These are phyloP conservation scores for Durotheca rogersii DNA, from an alignment of 495 filamentous ascomycete species.

Conservation along the genomic window DNA sequence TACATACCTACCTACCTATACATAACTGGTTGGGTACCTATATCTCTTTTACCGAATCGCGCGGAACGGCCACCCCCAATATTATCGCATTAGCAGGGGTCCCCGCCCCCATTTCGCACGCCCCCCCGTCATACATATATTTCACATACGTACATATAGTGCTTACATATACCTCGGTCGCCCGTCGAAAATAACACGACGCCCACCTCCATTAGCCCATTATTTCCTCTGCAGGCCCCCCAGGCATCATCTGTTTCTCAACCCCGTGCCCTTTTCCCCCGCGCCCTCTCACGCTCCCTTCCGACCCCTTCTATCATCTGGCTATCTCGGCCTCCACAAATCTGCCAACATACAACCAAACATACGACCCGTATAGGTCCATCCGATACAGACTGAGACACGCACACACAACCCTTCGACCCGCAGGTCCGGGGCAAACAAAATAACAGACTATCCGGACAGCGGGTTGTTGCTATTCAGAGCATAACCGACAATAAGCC, in stretches of 20 bases:
- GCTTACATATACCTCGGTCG: neutral
- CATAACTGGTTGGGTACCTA: no score
- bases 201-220: conserved; percentile 13
- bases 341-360: conserved; percentile 15
- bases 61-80: no score
- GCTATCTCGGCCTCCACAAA: conserved; percentile 23
- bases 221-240: conserved; percentile 30
- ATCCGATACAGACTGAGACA: no score
- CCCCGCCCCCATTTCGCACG: neutral
- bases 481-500: no score
- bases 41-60: no score
- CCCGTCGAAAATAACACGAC: neutral
- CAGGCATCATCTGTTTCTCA: neutral
- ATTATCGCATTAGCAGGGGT: no score
- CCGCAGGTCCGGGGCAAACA: no score
- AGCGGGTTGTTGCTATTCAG: no score
- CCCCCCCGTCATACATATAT: conserved; percentile 1
- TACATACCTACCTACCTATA: no score
- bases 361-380: no score
- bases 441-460: no score
- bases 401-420: no score
- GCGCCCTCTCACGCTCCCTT: conserved; percentile 23
- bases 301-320: conserved; percentile 12
- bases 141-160: conserved; percentile 4
- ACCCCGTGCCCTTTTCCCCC: conserved; percentile 14